Evolutionary conservation across 1,139 yeast genomes (phyloP).

Genomic region (Candida labiduridarum): DNA sequence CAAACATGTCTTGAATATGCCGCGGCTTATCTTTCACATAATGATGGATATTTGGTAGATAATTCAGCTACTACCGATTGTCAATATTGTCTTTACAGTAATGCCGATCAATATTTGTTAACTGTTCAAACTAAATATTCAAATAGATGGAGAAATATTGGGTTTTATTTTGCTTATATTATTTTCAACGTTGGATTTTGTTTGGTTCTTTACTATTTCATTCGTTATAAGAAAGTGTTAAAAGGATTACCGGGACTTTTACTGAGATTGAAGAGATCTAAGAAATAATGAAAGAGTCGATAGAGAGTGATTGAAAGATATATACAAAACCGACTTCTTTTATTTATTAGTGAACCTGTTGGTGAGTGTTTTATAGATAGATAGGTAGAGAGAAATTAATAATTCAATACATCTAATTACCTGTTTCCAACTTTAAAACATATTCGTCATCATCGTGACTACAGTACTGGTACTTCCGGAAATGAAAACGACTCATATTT

Average conservation of each 20-base stretch:
- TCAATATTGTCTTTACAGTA: conserved; percentile 56
- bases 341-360: too few relatives aligned
- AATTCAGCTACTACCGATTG: conserved; percentile 57
- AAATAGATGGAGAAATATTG: conserved; percentile 67
- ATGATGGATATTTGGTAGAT: conserved; percentile 56
- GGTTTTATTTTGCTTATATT: conserved; percentile 59
- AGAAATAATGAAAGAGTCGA: too few relatives aligned
- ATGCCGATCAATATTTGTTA: conserved; percentile 56
- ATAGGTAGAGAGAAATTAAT: too few relatives aligned
- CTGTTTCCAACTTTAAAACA: too few relatives aligned
- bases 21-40: conserved; percentile 20
- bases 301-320: too few relatives aligned
- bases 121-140: conserved; percentile 46
- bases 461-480: too few relatives aligned
- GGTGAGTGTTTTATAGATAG: too few relatives aligned
- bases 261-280: conserved; percentile 11
- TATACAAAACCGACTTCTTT: too few relatives aligned
- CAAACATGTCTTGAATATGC: conserved; percentile 62
- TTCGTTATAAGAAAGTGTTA: conserved; percentile 20
- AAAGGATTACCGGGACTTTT: conserved; percentile 7
- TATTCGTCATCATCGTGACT: too few relatives aligned
- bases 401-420: too few relatives aligned
- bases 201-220: conserved; percentile 23
- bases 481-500: too few relatives aligned
- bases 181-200: conserved; percentile 47